Conservation (phyloP, 2,329 filamentous ascomycete species). For the Penicillium fuscoglaucum region DNA sequence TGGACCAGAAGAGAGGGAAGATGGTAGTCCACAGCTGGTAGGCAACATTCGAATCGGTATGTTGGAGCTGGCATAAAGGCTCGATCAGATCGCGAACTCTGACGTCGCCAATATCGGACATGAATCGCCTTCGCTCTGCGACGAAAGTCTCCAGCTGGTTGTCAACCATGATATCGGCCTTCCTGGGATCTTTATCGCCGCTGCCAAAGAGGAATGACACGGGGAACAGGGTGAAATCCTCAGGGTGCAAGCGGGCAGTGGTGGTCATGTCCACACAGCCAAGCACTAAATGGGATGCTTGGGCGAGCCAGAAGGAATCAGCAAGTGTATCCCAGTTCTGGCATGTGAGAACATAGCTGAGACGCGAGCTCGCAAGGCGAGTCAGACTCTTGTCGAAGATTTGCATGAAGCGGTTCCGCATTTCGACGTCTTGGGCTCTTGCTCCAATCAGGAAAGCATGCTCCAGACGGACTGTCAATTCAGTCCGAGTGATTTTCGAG, state of each 20-base stretch:
- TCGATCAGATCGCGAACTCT: slow-evolving; percentile 86
- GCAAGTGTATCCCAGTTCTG: slow-evolving; percentile 97
- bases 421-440: slow-evolving; percentile 87
- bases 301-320: slow-evolving; percentile 95
- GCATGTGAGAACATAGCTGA: slow-evolving; percentile 83
- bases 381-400: slow-evolving; percentile 95
- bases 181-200: slow-evolving; percentile 68
- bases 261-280: slow-evolving; percentile 84
- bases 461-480: slow-evolving; percentile 95
- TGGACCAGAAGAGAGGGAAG: slow-evolving; percentile 93
- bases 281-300: slow-evolving; percentile 89
- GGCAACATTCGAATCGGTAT: slow-evolving; percentile 77
- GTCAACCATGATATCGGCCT: slow-evolving; percentile 69
- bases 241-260: slow-evolving; percentile 72
- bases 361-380: slow-evolving; percentile 82
- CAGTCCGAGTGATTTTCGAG: slow-evolving; percentile 88
- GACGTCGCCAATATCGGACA: slow-evolving; percentile 78
- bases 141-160: slow-evolving; percentile 80
- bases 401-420: slow-evolving; percentile 93
- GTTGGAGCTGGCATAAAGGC: slow-evolving; percentile 86
- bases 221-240: slow-evolving; percentile 79
- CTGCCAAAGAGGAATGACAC: slow-evolving; percentile 71
- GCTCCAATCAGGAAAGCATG: slow-evolving; percentile 97
- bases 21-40: slow-evolving; percentile 88
- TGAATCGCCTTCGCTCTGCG: slow-evolving; percentile 76